phyloP scores from a whole-genome alignment of 2,329 filamentous ascomycete genomes.

The Aspergillus sp. region DNA sequence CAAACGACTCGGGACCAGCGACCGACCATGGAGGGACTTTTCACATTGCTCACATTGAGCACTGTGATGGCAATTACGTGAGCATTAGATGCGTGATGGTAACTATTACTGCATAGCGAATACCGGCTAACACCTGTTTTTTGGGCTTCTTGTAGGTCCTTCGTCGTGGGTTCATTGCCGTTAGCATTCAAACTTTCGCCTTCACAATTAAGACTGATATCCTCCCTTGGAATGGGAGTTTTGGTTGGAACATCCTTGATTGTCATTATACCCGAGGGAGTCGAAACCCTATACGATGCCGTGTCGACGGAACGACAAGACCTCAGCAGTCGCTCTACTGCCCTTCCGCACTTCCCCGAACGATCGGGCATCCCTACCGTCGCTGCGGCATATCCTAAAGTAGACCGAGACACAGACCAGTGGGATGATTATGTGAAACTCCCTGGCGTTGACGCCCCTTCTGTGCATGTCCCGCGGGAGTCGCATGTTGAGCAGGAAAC shows the following conservation, averaged over 20 bases:
- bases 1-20: constrained; percentile 30
- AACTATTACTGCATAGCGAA: background rate
- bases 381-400: constrained; percentile 5
- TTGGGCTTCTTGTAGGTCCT: constrained; percentile 64
- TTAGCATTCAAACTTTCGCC: constrained; percentile 84
- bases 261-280: constrained; percentile 95
- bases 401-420: background rate
- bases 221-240: constrained; percentile 88
- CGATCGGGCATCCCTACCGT: constrained; percentile 19
- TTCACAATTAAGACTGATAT: constrained; percentile 83
- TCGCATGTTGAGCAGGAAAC: constrained; percentile 22
- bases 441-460: constrained; percentile 9
- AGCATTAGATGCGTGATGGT: constrained; percentile 25
- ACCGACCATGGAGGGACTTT: constrained; percentile 60
- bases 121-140: constrained; percentile 15
- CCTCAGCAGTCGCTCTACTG: constrained; percentile 27
- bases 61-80: constrained; percentile 65
- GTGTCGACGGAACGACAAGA: constrained; percentile 33
- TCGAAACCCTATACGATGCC: constrained; percentile 79
- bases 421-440: background rate
- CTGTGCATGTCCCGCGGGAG: constrained; percentile 25
- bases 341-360: constrained; percentile 30
- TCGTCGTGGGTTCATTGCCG: constrained; percentile 86
- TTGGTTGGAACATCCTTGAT: constrained; percentile 93
- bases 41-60: constrained; percentile 65